Base-by-base conservation (phyloP, 768 basidiomycete species). In the Suillus lakei region DNA sequence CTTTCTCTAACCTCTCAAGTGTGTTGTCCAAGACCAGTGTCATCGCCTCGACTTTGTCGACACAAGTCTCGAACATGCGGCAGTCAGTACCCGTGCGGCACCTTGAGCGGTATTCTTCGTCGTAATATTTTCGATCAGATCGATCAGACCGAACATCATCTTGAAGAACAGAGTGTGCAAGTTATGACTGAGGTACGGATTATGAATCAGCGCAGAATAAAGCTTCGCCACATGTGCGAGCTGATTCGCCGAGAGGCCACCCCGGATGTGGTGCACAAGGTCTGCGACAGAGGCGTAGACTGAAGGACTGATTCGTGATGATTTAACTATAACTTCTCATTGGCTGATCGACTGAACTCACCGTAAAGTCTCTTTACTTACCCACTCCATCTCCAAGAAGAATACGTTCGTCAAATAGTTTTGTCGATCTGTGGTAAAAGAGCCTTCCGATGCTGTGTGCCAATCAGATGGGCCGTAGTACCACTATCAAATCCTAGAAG, bases 91-190 rank as follows among this genome's bases (percentile, higher is more conserved):
- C 62, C 84, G 83, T 4, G 86, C 84, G 12, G 93, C 90, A 55
- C 88, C 89, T 62, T 86, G 83, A 28, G 86, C 80, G 0, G 89
- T 87, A 55, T 91, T 91, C 76, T 97, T 96, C 36, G 84, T 78
- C 26, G 91, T 79, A 50, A 98, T 89, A 54, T 88, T 85, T 62
- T 99, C 98, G 50, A 93, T 86, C n/a, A n/a, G n/a, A n/a, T n/a
- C n/a, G n/a, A n/a, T n/a, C 56, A 98, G 84, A 67, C 92, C 92
- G 72, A 95, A 92, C 75, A 98, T 89, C 80, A 98, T 89, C 77
- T 98, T 99, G 61, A 92, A 91, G 68, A 93, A 94, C 74, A 98
- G 84, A 13, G 93, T 93, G 72, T 98, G 96, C 39, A 96, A 87
- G 63, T 86, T 89, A 69, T 86, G 89, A 10, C 88, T 84, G 54